Evolutionary conservation across 495 filamentous ascomycete genomes (phyloP).

Genomic region (Sordaria brevicollis): DNA sequence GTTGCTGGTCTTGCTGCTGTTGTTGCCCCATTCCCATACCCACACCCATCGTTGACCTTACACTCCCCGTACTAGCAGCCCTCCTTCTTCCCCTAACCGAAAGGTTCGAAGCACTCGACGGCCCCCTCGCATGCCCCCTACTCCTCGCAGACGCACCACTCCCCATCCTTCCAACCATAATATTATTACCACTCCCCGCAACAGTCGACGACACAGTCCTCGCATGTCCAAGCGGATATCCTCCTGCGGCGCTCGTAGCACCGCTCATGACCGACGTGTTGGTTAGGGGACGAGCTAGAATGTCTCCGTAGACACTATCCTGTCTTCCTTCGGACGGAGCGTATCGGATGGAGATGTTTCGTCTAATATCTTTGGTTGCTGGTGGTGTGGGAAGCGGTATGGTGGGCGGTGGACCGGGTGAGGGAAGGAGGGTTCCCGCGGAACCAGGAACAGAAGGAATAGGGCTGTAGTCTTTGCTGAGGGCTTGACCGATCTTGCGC

Average conservation of each 20-base stretch:
- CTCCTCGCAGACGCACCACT: neutral
- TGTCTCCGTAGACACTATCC: neutral
- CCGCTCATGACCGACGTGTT: neutral
- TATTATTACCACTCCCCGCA: neutral
- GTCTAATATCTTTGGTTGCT: neutral
- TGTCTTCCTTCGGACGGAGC: neutral
- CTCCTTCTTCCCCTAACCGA: no score
- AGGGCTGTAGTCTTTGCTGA: neutral
- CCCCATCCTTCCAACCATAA: neutral
- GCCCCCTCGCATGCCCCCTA: neutral
- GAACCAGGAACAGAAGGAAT: no score
- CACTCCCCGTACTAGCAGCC: neutral
- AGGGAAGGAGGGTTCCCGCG: neutral
- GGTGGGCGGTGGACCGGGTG: neutral
- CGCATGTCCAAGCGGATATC: neutral
- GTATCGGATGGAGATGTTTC: neutral
- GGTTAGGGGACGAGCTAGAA: neutral
- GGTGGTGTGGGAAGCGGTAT: neutral
- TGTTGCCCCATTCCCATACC: no score
- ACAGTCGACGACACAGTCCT: neutral
- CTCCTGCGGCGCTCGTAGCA: neutral
- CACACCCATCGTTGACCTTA: neutral
- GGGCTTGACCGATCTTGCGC: neutral
- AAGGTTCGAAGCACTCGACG: neutral
- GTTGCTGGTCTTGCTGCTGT: neutral